Base-by-base conservation (phyloP, 192 early-diverging fungal species). In the Coemansia sp. region DNA sequence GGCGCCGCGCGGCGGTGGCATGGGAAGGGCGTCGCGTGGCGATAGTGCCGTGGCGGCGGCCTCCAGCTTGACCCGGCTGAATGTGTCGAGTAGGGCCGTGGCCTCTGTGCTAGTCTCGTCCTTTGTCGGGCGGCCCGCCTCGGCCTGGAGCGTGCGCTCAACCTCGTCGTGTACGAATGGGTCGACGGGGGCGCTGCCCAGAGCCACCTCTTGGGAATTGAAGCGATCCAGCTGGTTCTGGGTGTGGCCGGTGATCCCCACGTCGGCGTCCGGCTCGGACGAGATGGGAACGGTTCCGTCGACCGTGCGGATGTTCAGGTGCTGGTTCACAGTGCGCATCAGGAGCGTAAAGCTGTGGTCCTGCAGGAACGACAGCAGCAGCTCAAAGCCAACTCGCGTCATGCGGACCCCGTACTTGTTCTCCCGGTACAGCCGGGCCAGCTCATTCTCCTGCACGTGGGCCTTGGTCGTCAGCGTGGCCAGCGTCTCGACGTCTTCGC, bases 291-390 rank as follows among this genome's bases (percentile, higher is more conserved):
- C 65, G 3, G 60, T 44, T 6, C 65, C 64, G 30, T 67, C 64
- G 21, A 67, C 44, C 12, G 64, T 75, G 21, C 65, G 54, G 44
- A 99, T 94, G 46, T 85, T 84, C 18, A 97, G 40, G 44, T 94
- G 82, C 67, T 95, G 89, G 62, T 99, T 96, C 32, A 96, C 82
- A 19, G 97, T 80, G 57, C 91, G 77, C 53, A 95, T 80, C 33
- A 99, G 50, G 31, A 92, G 67, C 57, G 87, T 88, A 40, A 85
- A 88, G 39, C 88, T 84, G 75, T 91, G 91, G 51, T 97, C 92
- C 66, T 96, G 90, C 52, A 99, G 64, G 60, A 89, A 98, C 44
- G 85, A 80, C 38, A 96, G 56, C 41, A 98, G 79, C 16, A 99
- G 80, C 64, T 92, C 89, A 51, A 88, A 90, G 1, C 91, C 85